Evolutionary conservation across 2,329 filamentous ascomycete genomes (phyloP), one percentile per base, ranked within the genome.

Genomic region (Ascochyta clinopodiicola): DNA sequence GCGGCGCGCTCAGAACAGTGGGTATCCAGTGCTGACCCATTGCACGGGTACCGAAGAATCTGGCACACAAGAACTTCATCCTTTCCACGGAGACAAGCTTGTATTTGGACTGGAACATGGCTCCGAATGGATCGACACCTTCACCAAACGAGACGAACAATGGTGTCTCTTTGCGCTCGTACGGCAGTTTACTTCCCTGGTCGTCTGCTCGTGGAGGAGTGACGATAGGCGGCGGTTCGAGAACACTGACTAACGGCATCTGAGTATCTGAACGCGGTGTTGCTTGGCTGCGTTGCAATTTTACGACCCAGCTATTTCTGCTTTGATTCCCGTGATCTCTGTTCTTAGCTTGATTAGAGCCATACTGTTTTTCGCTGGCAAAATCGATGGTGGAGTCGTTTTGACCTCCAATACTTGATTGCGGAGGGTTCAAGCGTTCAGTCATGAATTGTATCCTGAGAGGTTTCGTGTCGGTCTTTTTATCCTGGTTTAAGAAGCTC

Each of bases 21-120:
- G 73, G 72, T 27, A 76, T 70, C 74, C 74, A 77, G 24, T 69
- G 43, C 35, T 31, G 47, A 7, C 72, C 73, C 61, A 77, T 69
- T 9, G 65, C 67, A 19, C 51, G 56, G 1, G 72, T 75, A 7
- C 74, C 74, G 38, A 75, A 77, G 38, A 64, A 64, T 17, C 53
- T 60, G 25, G 61, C 68, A 61, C 74, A 77, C 39, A 75, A 54
- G n/a, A 61, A 67, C 47, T 77, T 77, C 25, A 77, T 44, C 10
- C 60, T 44, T 37, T 75, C 70, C 1, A 75, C 69, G 3, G 69
- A 72, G 1, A 77, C 66, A 6, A 44, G 25, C 3, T 67, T 63
- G 49, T 72, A 59, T 12, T 46, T 60, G 2, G 68, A 62, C 39
- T 75, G 71, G 22, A 66, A 71, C 66, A 77, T 74, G 7, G 69